Base-by-base conservation (phyloP, 1,284 basidiomycete genomes). In the Vanrija sp. region DNA sequence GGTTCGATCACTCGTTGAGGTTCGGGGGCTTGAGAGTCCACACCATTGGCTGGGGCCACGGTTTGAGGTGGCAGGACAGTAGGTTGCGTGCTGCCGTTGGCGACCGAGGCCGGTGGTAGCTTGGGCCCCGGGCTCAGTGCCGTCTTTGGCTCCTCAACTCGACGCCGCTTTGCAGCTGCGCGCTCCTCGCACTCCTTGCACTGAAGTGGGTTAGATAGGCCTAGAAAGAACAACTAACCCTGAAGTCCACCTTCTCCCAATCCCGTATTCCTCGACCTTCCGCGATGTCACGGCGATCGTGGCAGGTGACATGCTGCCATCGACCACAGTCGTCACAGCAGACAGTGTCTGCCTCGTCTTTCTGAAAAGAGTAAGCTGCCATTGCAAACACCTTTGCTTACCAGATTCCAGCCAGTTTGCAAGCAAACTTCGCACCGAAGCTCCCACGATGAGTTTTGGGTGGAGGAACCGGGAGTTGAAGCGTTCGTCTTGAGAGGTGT, bases 271-370 rank as follows among this genome's bases (percentile, higher is more conserved):
- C 58, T 15, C 64, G 57, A 12, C 74, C 71, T 15, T 68, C 62
- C 1, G 61, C 50, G 6, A 56, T 52, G 58, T 77, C 76, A 10
- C 57, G 58, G 23, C 61, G 60, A 55, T 78, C 72, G 52, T 76
- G 74, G 55, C 76, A 78, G 39, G 65, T 67, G 26, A 69, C 67
- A 60, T 77, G 76, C 51, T 78, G 75, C 81, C 81, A 81, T 26
- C 78, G 69, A 10, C 77, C 76, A 61, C 81, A 82, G 29, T 74
- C 69, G 56, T 82, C 81, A 59, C 81, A 82, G 40, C 72, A 78
- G 12, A 80, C 79, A 29, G 80, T 66, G 54, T 79, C 76, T 5
- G 69, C 55, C 42, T 77, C 77, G 28, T 79, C 78, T 42, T 29
- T 45, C 52, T 53, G 40, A 16, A 3, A 12, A 45, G 10, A 0